Evolutionary conservation across 176 grass and related monocot species (phyloP).

Genomic region (Triticum aestivum): DNA sequence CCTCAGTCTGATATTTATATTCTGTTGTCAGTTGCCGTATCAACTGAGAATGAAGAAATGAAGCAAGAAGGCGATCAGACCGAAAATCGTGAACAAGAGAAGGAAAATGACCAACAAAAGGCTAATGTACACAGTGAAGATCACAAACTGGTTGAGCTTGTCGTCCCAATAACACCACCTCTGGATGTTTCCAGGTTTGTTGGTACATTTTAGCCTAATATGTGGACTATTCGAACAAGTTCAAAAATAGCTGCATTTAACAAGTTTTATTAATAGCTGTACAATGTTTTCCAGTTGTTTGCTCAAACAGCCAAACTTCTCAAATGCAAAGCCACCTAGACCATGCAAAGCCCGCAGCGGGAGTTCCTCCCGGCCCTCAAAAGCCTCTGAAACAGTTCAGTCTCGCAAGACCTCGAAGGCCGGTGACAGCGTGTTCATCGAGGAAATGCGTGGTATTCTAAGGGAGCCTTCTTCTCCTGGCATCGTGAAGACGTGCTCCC

Average conservation of each 20-base stretch:
- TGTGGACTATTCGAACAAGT: not conserved
- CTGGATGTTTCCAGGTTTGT: slow-evolving; percentile 63
- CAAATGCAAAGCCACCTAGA: slow-evolving; percentile 77
- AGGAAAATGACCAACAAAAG: slow-evolving; percentile 69
- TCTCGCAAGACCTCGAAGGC: slow-evolving; percentile 36
- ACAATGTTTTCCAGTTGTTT: slow-evolving; percentile 47
- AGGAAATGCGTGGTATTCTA: slow-evolving; percentile 52
- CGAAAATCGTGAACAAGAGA: slow-evolving; percentile 49
- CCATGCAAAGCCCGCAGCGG: slow-evolving; percentile 47
- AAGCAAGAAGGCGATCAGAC: slow-evolving; percentile 50
- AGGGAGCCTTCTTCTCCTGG: slow-evolving; percentile 46
- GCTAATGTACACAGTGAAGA: slow-evolving; percentile 50
- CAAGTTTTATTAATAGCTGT: not conserved
- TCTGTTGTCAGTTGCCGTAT: slow-evolving; percentile 35
- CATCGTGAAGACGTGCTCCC: slow-evolving; percentile 70
- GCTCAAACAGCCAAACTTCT: slow-evolving; percentile 67
- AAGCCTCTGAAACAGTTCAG: slow-evolving; percentile 12
- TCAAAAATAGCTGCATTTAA: not conserved
- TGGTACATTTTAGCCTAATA: slow-evolving; percentile 8
- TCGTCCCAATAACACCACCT: slow-evolving; percentile 73
- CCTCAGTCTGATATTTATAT: slow-evolving; percentile 28
- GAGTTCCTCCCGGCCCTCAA: slow-evolving; percentile 50
- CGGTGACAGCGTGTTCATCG: not conserved
- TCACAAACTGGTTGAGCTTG: slow-evolving; percentile 45
- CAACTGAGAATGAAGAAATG: slow-evolving; percentile 55